Evolutionary conservation across 2,329 filamentous ascomycete genomes (phyloP), one percentile per base, ranked within the genome.

Genomic region (Chrysoporthe austroafricana): DNA sequence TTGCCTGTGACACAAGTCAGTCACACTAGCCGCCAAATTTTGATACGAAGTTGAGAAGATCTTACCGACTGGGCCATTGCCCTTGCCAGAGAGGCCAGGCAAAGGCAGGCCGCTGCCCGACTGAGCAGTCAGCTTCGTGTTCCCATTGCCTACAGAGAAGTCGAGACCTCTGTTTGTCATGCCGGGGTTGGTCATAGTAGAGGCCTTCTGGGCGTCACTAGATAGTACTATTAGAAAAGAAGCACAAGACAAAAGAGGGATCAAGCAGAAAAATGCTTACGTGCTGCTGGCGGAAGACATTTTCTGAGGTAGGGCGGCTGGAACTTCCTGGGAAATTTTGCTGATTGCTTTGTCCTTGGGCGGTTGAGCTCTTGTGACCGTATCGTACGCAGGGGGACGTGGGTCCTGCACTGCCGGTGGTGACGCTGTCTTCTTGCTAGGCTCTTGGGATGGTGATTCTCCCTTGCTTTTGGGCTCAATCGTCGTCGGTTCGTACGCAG

Each of bases 1-100:
- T 82, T 79, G 65, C 85, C 84, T 85, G 63, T 62, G 14, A 14
- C 8, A 4, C 6, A 32, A 18, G 21, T 56, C 14, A 57, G 62
- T 1, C 26, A 39, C 32, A 43, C 4, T 4, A 8, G 3, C 2
- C 16, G 18, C 36, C 16, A 18, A 18, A 9, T 3, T 7, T 8
- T 9, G 52, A 1, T 21, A 6, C 36, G 32, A 13, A 14, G 48
- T 4, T 50, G 56, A 26, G 4, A 50, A 36, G 3, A 63, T 59
- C 67, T 16, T 63, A 67, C 65, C 65, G 32, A 58, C 61, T 36
- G 60, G 58, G n/a, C 58, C 60, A n/a, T 67, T 67, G 5, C 16
- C 34, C 48, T 34, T 56, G 4, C 65, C 65, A 16, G 65, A 67
- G n/a, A 67, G 46, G 50, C 50, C 50, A 14, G 65, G 65, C 59